Conservation (phyloP, 768 basidiomycete species). For the Naematelia encephala region DNA sequence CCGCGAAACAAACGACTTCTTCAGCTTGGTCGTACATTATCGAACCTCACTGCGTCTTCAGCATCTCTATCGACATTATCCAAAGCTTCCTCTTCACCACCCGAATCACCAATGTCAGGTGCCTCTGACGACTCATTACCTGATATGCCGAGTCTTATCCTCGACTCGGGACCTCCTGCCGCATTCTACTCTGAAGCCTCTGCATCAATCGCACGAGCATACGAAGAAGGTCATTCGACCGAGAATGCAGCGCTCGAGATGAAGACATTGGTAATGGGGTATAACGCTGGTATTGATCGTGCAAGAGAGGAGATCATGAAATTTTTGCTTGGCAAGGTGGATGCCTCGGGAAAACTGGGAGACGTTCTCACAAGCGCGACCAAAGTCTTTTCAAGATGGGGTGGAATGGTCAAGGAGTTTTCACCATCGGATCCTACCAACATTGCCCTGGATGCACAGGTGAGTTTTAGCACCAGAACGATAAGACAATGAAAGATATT, state of each 20-base stretch:
- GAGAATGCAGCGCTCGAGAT: slow-evolving; percentile 92
- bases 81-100: slow-evolving; percentile 36
- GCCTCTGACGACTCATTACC: slow-evolving; percentile 37
- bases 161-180: slow-evolving; percentile 36
- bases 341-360: slow-evolving; percentile 58
- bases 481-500: background rate
- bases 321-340: slow-evolving; percentile 73
- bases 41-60: slow-evolving; percentile 29
- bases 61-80: slow-evolving; percentile 45
- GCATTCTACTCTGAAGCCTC: slow-evolving; percentile 49
- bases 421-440: slow-evolving; percentile 68
- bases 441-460: slow-evolving; percentile 75
- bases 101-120: slow-evolving; percentile 38
- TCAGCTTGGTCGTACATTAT: slow-evolving; percentile 44
- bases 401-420: slow-evolving; percentile 70
- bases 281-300: slow-evolving; percentile 80
- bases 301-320: slow-evolving; percentile 84
- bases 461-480: too few relatives aligned
- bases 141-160: slow-evolving; percentile 28
- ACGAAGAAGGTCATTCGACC: slow-evolving; percentile 82
- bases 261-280: slow-evolving; percentile 94
- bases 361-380: slow-evolving; percentile 67
- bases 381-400: slow-evolving; percentile 71
- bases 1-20: slow-evolving; percentile 47
- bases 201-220: slow-evolving; percentile 87